These are phyloP conservation scores for Kodamaea sagamina DNA, from an alignment of 805 yeast species.

Conservation along the genomic window DNA sequence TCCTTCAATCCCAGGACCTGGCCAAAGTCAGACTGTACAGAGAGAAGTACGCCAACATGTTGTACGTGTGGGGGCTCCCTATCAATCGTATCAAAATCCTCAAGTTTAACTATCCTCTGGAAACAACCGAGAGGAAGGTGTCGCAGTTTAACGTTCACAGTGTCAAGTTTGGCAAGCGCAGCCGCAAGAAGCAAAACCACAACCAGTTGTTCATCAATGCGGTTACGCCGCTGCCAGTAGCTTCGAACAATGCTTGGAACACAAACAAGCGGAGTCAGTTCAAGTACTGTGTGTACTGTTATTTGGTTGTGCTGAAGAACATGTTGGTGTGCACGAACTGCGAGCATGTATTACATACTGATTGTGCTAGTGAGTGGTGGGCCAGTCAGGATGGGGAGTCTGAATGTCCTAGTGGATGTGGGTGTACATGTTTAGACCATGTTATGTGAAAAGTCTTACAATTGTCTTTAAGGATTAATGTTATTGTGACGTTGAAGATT, in stretches of 20 bases:
- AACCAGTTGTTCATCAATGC: slow-evolving; percentile 26
- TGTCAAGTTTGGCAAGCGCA: slow-evolving; percentile 35
- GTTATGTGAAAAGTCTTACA: no score
- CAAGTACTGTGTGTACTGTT: slow-evolving; percentile 67
- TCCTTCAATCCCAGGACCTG: slow-evolving; percentile 42
- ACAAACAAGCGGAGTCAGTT: slow-evolving; percentile 23
- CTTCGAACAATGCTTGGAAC: slow-evolving; percentile 35
- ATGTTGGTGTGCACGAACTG: slow-evolving; percentile 71
- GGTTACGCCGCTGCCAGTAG: slow-evolving; percentile 25
- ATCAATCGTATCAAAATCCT: slow-evolving; percentile 76
- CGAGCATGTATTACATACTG: slow-evolving; percentile 75
- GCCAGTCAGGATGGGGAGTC: slow-evolving; percentile 26
- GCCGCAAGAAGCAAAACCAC: slow-evolving; percentile 21
- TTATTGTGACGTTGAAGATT: no score
- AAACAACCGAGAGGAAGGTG: slow-evolving; percentile 15
- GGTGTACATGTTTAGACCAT: slow-evolving; percentile 61
- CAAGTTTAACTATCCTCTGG: slow-evolving; percentile 57
- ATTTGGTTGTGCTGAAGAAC: slow-evolving; percentile 56
- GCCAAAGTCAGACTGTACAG: slow-evolving; percentile 48
- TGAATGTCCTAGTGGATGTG: slow-evolving; percentile 86
- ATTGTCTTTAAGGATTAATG: no score
- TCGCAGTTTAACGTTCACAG: slow-evolving; percentile 36
- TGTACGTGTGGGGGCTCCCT: slow-evolving; percentile 82
- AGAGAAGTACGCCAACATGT: slow-evolving; percentile 71
- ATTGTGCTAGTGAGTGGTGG: slow-evolving; percentile 87